A percentile compares a stretch with the other conserved stretches of the same genome.
These are phyloP conservation scores for Boletus patriciae DNA, from an alignment of 768 basidiomycete species.

Conservation along the genomic window DNA sequence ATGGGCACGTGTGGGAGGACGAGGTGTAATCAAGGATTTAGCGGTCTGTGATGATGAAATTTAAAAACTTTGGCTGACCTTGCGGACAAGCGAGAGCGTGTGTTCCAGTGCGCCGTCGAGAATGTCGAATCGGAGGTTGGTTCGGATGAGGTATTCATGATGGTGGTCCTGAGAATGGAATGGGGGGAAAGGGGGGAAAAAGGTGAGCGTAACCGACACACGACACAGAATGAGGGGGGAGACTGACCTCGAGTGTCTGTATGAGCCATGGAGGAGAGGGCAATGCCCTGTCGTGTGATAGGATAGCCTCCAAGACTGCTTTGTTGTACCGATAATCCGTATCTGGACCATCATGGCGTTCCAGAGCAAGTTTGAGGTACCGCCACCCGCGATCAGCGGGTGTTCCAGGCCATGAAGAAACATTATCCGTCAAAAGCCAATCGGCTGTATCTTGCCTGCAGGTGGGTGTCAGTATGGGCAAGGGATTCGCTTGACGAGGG, in stretches of 20 bases:
- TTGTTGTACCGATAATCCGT: slow-evolving; percentile 79
- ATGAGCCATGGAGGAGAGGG: slow-evolving; percentile 84
- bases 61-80: slow-evolving; percentile 46
- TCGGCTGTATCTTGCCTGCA: slow-evolving; percentile 67
- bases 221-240: background rate
- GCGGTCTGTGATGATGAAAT: background rate
- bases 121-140: slow-evolving; percentile 75
- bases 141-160: slow-evolving; percentile 80
- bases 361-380: slow-evolving; percentile 78
- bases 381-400: slow-evolving; percentile 82
- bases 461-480: slow-evolving; percentile 4
- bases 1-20: background rate
- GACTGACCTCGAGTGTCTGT: slow-evolving; percentile 64
- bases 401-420: slow-evolving; percentile 82
- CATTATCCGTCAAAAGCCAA: slow-evolving; percentile 82
- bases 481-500: background rate
- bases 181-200: background rate
- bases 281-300: slow-evolving; percentile 59
- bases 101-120: slow-evolving; percentile 76
- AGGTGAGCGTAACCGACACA: background rate
- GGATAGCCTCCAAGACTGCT: slow-evolving; percentile 71
- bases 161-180: slow-evolving; percentile 51
- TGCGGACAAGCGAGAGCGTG: slow-evolving; percentile 66
- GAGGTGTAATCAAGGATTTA: slow-evolving; percentile 10
- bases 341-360: slow-evolving; percentile 69